Conservation (phyloP, 2,329 filamentous ascomycete species). For the Incumbomyces lentus region DNA sequence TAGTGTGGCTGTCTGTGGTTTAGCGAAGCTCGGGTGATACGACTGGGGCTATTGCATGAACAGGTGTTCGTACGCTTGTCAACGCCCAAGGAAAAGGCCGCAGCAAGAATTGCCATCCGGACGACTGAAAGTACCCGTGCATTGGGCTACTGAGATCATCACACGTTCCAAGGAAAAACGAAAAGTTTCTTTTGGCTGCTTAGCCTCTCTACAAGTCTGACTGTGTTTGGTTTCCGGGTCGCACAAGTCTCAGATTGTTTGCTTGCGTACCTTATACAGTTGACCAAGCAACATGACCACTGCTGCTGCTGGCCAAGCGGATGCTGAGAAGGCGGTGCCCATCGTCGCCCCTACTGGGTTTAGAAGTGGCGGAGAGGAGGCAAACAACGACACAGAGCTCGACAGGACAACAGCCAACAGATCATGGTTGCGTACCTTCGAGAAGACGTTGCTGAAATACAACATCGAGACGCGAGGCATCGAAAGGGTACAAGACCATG, state of each 20-base stretch:
- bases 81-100: background rate
- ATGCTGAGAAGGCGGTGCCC: slow-evolving; percentile 11
- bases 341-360: background rate
- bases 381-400: slow-evolving; percentile 4
- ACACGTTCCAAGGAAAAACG: background rate
- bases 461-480: slow-evolving; percentile 51
- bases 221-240: background rate
- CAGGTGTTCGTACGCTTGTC: slow-evolving; percentile 16
- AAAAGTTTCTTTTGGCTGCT: background rate
- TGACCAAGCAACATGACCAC: slow-evolving; percentile 9
- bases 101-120: slow-evolving; percentile 2
- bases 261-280: slow-evolving; percentile 3
- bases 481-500: slow-evolving; percentile 44
- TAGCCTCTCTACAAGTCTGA: background rate
- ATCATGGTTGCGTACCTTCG: slow-evolving; percentile 22
- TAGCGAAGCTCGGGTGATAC: background rate
- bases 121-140: background rate
- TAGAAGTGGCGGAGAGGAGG: background rate
- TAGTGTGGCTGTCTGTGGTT: background rate
- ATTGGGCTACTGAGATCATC: background rate
- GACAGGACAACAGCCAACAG: background rate
- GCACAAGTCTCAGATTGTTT: slow-evolving; percentile 9
- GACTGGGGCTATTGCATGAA: slow-evolving; percentile 17
- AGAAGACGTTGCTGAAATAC: slow-evolving; percentile 32
- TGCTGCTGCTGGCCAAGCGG: slow-evolving; percentile 5